A percentile compares a stretch with the other conserved stretches of the same genome.
These are phyloP conservation scores for Eucalyptus guilfoylei DNA, from an alignment of 345 rosid genomes.

Conservation along the genomic window DNA sequence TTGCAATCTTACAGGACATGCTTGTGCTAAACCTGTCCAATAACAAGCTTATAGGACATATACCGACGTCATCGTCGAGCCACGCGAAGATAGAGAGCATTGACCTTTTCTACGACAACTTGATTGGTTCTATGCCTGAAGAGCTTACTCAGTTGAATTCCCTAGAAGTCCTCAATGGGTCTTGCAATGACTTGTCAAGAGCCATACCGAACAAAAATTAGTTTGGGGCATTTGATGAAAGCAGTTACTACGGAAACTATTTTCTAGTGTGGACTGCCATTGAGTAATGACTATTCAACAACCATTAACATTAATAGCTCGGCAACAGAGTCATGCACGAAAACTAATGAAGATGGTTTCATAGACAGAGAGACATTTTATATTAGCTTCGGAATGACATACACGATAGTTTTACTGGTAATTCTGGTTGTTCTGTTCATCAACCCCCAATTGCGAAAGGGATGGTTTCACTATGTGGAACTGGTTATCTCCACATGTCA, in stretches of 20 bases:
- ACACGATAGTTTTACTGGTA: fast-evolving
- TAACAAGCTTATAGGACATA: not conserved
- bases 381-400: fast-evolving
- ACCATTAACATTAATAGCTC: not conserved
- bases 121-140: not conserved
- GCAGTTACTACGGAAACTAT: fast-evolving
- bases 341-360: not conserved
- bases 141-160: not conserved
- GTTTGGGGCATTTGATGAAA: not conserved
- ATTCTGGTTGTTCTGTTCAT: fast-evolving
- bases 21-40: not conserved
- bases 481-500: fast-evolving
- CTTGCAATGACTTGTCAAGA: not conserved
- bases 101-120: not conserved
- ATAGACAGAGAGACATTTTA: not conserved
- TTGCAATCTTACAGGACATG: not conserved
- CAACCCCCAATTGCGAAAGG: fast-evolving
- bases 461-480: too few species aligned
- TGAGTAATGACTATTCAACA: not conserved
- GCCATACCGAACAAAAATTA: fast-evolving
- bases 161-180: not conserved
- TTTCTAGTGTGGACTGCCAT: fast-evolving
- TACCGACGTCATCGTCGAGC: fast-evolving
- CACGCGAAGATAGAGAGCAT: not conserved
- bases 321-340: fast-evolving